A percentile compares a stretch with the other conserved stretches of the same genome.
phyloP scores from a whole-genome alignment of 1,284 basidiomycete species.

The Ustilago hordei region DNA sequence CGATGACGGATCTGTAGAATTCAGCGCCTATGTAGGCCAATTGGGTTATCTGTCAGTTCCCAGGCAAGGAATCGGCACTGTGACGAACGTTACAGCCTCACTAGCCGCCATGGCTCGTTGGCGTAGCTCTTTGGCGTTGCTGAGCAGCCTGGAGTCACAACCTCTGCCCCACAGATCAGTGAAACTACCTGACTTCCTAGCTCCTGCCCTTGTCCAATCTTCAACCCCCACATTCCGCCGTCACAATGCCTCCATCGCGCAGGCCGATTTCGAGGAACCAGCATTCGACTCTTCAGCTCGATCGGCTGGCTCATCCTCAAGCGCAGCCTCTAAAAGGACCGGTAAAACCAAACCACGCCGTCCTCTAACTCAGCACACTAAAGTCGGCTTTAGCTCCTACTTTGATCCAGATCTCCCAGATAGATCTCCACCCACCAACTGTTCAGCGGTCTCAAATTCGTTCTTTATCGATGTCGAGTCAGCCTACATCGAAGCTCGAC shows the following conservation, averaged over 20 bases:
- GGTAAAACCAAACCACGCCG: not conserved
- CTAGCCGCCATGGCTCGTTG: slow-evolving; percentile 14
- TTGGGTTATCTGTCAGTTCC: no score
- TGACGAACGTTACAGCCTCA: not conserved
- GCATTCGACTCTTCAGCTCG: not conserved
- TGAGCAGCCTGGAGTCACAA: not conserved
- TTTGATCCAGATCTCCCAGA: slow-evolving; percentile 7
- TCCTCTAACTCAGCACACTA: not conserved
- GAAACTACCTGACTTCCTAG: slow-evolving; percentile 26
- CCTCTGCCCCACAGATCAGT: not conserved
- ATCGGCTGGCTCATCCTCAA: not conserved
- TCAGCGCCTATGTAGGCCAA: not conserved
- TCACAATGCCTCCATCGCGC: slow-evolving; percentile 13
- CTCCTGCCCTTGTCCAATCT: slow-evolving; percentile 8
- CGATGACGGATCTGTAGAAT: not conserved
- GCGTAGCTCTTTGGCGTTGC: slow-evolving; percentile 12
- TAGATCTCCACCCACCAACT: not conserved
- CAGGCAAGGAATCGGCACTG: not conserved
- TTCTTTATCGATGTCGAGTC: not conserved
- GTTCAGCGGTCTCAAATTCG: not conserved
- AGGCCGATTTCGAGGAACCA: not conserved
- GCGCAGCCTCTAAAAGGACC: not conserved
- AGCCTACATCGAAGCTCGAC: not conserved
- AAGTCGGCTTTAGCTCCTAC: not conserved
- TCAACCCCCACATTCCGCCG: not conserved